Evolutionary conservation across 73 alveolate genomes (phyloP).

Genomic region (Tetrahymena thermophila): DNA sequence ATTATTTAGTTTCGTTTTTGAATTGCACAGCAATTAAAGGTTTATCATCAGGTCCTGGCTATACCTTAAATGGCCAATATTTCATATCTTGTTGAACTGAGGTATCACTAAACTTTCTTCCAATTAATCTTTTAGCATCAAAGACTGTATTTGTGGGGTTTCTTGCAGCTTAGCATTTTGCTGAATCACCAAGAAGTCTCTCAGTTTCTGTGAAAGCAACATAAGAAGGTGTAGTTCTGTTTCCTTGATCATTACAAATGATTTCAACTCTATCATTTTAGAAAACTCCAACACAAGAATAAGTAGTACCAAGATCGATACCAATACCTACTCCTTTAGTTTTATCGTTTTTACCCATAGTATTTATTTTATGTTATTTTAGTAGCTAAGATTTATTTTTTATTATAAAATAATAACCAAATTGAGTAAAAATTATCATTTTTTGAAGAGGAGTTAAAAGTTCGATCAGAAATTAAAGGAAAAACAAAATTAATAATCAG

Average conservation of each 20-base stretch:
- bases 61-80: constrained; percentile 57
- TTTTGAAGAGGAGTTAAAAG: not conserved
- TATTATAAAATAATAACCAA: too few relatives aligned
- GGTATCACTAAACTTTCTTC: constrained; percentile 48
- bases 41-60: constrained; percentile 50
- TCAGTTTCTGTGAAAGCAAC: constrained; percentile 49
- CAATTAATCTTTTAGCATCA: constrained; percentile 63
- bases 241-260: constrained; percentile 68
- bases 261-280: constrained; percentile 79
- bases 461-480: not conserved
- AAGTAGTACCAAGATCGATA: constrained; percentile 88
- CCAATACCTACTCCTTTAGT: constrained; percentile 74
- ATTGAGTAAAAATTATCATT: too few relatives aligned
- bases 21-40: constrained; percentile 51
- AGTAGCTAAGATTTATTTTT: not conserved
- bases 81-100: constrained; percentile 64
- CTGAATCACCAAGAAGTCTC: constrained; percentile 86
- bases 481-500: too few relatives aligned
- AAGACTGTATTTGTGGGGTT: constrained; percentile 66
- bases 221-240: constrained; percentile 13
- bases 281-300: constrained; percentile 82
- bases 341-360: not conserved
- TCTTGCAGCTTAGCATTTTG: constrained; percentile 66
- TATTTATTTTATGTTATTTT: too few relatives aligned
- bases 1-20: constrained; percentile 42